Evolutionary conservation across 2,329 filamentous ascomycete species (phyloP).

Genomic region (Cladosporium sp.): DNA sequence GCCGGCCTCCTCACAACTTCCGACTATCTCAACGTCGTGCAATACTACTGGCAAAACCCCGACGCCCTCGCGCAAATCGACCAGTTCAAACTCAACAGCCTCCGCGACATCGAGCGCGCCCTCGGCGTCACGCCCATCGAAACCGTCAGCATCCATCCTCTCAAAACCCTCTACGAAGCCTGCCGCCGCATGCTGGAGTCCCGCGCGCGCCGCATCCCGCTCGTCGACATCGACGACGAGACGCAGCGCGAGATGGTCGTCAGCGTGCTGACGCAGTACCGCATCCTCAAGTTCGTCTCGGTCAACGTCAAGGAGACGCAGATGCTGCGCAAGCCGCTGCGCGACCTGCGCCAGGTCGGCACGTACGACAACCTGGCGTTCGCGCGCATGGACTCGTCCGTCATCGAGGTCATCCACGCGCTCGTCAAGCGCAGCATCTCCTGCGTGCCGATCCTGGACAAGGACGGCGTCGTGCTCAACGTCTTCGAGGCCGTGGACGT

Average conservation of each 20-base stretch:
- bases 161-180: slow-evolving; percentile 86
- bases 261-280: slow-evolving; percentile 95
- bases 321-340: slow-evolving; percentile 77
- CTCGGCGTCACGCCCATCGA: slow-evolving; percentile 88
- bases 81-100: slow-evolving; percentile 84
- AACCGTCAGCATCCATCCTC: slow-evolving; percentile 90
- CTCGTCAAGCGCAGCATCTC: slow-evolving; percentile 93
- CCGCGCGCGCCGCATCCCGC: slow-evolving; percentile 83
- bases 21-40: slow-evolving; percentile 97
- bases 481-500: slow-evolving; percentile 98
- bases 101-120: slow-evolving; percentile 92
- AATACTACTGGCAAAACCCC: slow-evolving; percentile 97
- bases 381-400: slow-evolving; percentile 79
- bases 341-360: slow-evolving; percentile 69
- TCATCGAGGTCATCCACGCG: slow-evolving; percentile 89
- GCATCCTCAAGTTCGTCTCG: slow-evolving; percentile 96
- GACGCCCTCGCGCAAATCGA: slow-evolving; percentile 85
- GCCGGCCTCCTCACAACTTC: slow-evolving; percentile 91
- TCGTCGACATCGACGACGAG: slow-evolving; percentile 91
- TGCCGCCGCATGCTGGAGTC: slow-evolving; percentile 92
- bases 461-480: slow-evolving; percentile 73
- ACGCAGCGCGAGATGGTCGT: slow-evolving; percentile 88
- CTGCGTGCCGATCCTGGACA: slow-evolving; percentile 86
- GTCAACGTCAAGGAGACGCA: slow-evolving; percentile 90
- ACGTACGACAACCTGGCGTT: slow-evolving; percentile 77